Base-by-base conservation (phyloP, 257 asterid genomes). In the Gentiana macrophylla region DNA sequence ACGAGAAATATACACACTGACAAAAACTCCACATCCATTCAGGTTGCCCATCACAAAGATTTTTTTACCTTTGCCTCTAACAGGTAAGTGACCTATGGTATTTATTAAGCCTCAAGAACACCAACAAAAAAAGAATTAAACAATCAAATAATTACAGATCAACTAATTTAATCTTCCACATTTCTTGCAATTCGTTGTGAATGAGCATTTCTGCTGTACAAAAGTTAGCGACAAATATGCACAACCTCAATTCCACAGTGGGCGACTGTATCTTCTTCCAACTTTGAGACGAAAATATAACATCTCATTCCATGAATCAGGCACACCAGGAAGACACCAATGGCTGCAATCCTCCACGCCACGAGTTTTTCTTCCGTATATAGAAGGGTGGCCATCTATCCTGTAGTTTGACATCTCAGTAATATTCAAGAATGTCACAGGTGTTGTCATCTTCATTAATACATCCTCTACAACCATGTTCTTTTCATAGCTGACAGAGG, bases 241-340 rank as follows among this genome's bases (percentile, higher is more conserved):
- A 13, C 59, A 56, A 8, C 37, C 11, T 46, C 6, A 32, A 4
- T 43, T 71, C 56, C 57, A 38, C 5, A 33, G 46, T 2, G 45
- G 2, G 34, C n/a, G 46, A 51, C 65, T 52, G 32, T 48, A 56
- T 54, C 37, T 35, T 43, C 61, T 37, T 1, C 35, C 43, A n/a
- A 44, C 59, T 45, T 49, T 74, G 54, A 86, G 66, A 70, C 83
- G 70, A 64, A 67, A 73, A 67, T 76, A 88, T 71, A 85, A 62
- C 57, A 92, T 70, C 57, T 88, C 77, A 33, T 92, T 92, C 99
- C 99, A 92, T 32, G 70, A 72, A 79, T 92, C 95, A 3, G 95
- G 95, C 38, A 92, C 99, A 37, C 97, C 95, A 10, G 97, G 98
- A 36, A 92, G 94, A 70, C 97, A 92, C 97, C 99, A 92, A 63